A percentile compares a stretch with the other conserved stretches of the same genome.
Conservation (phyloP, 345 rosid genomes). For the Lenwebbia sp. region DNA sequence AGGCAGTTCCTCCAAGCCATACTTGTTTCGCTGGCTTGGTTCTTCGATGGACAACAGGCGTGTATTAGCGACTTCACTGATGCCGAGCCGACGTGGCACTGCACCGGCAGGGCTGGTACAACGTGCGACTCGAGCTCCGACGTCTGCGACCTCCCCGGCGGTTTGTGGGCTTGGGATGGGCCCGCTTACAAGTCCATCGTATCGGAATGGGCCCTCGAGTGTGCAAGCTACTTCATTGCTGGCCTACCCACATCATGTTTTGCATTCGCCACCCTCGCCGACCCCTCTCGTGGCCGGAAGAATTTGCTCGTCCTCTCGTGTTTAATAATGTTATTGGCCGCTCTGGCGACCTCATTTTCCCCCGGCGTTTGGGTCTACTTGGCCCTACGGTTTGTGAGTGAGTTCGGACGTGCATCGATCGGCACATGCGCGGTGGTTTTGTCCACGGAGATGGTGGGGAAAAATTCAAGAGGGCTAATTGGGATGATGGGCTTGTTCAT, state of each 20-base stretch:
- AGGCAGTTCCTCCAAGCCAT: constrained; percentile 9
- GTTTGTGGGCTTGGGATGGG: constrained; percentile 4
- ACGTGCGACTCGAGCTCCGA: neutral
- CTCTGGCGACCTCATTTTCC: constrained; percentile 16
- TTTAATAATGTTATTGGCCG: constrained; percentile 17
- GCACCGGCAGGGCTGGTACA: neutral
- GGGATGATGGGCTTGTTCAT: constrained; percentile 31
- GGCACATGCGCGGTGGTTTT: constrained; percentile 23
- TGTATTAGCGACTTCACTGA: constrained; percentile 12
- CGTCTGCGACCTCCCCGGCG: neutral
- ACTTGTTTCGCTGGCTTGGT: constrained; percentile 3
- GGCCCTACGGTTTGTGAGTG: constrained; percentile 14
- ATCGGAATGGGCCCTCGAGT: constrained; percentile 13
- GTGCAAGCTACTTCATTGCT: neutral
- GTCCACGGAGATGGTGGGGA: constrained; percentile 29
- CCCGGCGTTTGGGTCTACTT: constrained; percentile 26
- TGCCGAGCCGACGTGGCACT: constrained; percentile 6
- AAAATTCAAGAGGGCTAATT: constrained; percentile 30
- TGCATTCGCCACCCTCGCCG: constrained; percentile 15
- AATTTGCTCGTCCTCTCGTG: constrained; percentile 16
- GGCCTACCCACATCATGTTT: constrained; percentile 12
- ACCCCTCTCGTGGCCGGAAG: constrained; percentile 27
- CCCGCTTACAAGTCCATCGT: neutral
- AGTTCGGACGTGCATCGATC: constrained; percentile 17
- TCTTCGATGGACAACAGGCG: constrained; percentile 11